Evolutionary conservation across 2,329 filamentous ascomycete species (phyloP).

Genomic region (Sporothrix phasma): DNA sequence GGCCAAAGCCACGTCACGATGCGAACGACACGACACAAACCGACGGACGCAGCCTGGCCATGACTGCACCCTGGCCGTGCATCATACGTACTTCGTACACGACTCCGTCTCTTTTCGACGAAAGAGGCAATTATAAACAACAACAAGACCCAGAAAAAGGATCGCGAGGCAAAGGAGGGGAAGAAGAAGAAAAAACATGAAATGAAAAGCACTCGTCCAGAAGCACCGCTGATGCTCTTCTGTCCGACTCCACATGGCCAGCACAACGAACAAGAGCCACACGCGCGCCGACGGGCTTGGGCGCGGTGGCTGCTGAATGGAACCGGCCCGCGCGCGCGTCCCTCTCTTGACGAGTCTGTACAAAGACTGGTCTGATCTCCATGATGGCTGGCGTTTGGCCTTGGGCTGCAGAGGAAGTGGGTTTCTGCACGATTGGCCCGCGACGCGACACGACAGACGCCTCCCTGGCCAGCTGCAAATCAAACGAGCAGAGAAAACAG

Average conservation of each 20-base stretch:
- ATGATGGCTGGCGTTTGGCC: no score
- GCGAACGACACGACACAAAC: background rate
- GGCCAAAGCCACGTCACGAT: background rate
- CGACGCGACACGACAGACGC: background rate
- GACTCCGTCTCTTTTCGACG: background rate
- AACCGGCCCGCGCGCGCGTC: background rate
- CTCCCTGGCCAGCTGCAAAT: no score
- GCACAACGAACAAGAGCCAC: background rate
- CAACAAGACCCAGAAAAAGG: background rate
- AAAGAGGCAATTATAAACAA: slow-evolving; percentile 11
- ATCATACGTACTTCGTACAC: background rate
- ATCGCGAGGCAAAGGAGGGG: background rate
- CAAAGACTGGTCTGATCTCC: no score
- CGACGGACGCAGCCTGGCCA: no score
- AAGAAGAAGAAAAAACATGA: background rate
- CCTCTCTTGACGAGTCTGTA: background rate
- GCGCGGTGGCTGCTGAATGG: background rate
- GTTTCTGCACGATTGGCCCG: slow-evolving; percentile 8
- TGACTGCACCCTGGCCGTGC: slow-evolving; percentile 1
- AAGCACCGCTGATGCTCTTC: background rate
- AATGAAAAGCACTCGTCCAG: background rate
- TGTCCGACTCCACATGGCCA: background rate
- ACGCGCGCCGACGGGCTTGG: slow-evolving; percentile 5
- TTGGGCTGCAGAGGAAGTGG: background rate
- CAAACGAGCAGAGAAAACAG: no score